A percentile compares a stretch with the other conserved stretches of the same genome.
These are phyloP conservation scores for Nemania bipapillata DNA, from an alignment of 2,329 filamentous ascomycete species.

Conservation along the genomic window DNA sequence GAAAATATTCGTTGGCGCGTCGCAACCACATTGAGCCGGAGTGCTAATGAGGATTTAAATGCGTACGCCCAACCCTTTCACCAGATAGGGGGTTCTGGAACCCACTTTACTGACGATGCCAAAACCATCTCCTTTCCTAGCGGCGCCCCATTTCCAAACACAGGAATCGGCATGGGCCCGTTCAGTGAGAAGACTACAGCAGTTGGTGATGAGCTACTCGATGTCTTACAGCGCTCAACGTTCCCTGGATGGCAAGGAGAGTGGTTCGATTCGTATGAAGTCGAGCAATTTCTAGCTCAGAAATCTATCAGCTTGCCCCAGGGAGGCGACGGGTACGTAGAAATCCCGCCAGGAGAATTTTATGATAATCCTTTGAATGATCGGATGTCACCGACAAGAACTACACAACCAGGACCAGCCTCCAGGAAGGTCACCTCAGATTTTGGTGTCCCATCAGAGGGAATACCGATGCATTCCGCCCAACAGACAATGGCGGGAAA, in stretches of 20 bases:
- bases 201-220: slow-evolving; percentile 57
- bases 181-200: slow-evolving; percentile 57
- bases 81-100: slow-evolving; percentile 74
- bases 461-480: slow-evolving; percentile 12
- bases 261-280: slow-evolving; percentile 81
- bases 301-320: slow-evolving; percentile 72
- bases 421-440: background rate
- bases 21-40: slow-evolving; percentile 49
- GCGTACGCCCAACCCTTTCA: slow-evolving; percentile 71
- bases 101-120: slow-evolving; percentile 63
- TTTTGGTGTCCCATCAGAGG: slow-evolving; percentile 6
- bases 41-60: slow-evolving; percentile 61
- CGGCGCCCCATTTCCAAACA: slow-evolving; percentile 45
- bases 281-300: slow-evolving; percentile 76
- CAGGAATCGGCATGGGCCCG: slow-evolving; percentile 60
- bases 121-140: slow-evolving; percentile 40
- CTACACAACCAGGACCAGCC: slow-evolving; percentile 7
- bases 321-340: slow-evolving; percentile 71
- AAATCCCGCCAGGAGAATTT: slow-evolving; percentile 62
- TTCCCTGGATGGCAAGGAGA: slow-evolving; percentile 75
- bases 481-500: slow-evolving; percentile 5
- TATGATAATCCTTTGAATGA: slow-evolving; percentile 38
- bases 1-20: slow-evolving; percentile 61
- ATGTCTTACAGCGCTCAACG: slow-evolving; percentile 62
- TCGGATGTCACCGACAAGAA: background rate